Evolutionary conservation across 495 filamentous ascomycete species (phyloP).

Genomic region (Hypoxylon trugodes): DNA sequence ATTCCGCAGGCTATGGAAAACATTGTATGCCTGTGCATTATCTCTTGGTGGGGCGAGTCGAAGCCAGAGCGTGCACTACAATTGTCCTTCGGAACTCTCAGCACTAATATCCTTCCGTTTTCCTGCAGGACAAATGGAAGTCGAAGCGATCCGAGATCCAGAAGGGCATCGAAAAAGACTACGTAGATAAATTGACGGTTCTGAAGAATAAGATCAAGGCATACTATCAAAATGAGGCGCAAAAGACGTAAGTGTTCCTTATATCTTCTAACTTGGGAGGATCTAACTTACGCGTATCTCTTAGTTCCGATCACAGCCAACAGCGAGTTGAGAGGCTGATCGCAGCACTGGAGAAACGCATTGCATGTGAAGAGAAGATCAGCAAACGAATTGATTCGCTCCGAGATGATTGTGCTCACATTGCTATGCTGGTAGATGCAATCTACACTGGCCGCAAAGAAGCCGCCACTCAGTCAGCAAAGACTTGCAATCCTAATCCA

Average conservation of each 20-base stretch:
- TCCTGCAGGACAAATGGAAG: conserved; percentile 29
- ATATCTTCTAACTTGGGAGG: no score
- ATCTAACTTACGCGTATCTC: conserved; percentile 2
- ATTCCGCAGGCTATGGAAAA: conserved; percentile 33
- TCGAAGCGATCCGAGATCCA: conserved; percentile 26
- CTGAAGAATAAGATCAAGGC: conserved; percentile 26
- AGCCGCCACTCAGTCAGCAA: conserved; percentile 14
- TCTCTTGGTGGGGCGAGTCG: not conserved
- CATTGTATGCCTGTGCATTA: conserved; percentile 24
- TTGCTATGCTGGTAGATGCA: conserved; percentile 34
- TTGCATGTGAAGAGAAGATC: conserved; percentile 30
- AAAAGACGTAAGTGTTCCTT: conserved; percentile 20
- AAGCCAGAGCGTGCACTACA: not conserved
- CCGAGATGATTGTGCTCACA: conserved; percentile 30
- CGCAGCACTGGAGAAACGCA: conserved; percentile 23
- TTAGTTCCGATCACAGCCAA: conserved; percentile 17
- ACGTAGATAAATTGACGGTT: conserved; percentile 2
- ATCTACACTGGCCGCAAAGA: conserved; percentile 34
- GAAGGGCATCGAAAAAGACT: conserved; percentile 31
- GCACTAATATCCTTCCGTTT: conserved; percentile 5
- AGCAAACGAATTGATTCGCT: conserved; percentile 16
- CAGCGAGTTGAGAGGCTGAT: conserved; percentile 17
- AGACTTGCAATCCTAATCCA: not conserved
- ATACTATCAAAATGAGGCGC: conserved; percentile 12
- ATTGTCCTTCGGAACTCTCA: not conserved